Percentiles rank a stretch among this genome's conserved stretches.
Evolutionary conservation across 208 protist genomes (phyloP).

Genomic region (Leishmania tropica): DNA sequence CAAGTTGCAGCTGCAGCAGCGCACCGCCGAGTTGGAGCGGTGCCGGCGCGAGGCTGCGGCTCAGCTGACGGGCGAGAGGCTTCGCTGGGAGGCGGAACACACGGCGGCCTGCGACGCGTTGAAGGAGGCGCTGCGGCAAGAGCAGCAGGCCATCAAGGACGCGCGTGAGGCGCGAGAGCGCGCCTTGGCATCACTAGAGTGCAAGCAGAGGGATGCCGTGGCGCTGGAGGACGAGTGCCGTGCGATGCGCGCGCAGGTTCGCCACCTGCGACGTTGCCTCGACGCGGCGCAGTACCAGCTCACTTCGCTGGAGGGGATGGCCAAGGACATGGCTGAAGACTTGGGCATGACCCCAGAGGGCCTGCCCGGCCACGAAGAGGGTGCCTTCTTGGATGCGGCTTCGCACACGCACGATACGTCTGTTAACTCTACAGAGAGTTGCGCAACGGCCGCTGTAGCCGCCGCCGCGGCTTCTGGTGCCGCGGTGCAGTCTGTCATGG

Average conservation of each 20-base stretch:
- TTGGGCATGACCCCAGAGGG: constrained; percentile 30
- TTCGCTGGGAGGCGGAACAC: constrained; percentile 32
- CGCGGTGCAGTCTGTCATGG: constrained; percentile 38
- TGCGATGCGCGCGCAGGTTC: constrained; percentile 29
- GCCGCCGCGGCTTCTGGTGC: constrained; percentile 11
- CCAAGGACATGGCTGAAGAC: constrained; percentile 36
- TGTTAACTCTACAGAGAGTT: background rate
- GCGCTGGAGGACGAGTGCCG: constrained; percentile 28
- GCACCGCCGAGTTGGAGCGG: constrained; percentile 42
- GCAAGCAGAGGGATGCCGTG: constrained; percentile 38
- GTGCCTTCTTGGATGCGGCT: background rate
- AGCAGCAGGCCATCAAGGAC: constrained; percentile 44
- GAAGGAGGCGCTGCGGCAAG: constrained; percentile 34
- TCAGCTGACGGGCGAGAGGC: constrained; percentile 40
- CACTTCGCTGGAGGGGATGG: constrained; percentile 34
- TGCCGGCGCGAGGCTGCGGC: constrained; percentile 33
- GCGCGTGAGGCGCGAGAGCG: constrained; percentile 51
- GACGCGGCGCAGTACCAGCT: constrained; percentile 42
- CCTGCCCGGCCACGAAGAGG: background rate
- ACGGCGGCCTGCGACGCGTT: constrained; percentile 28
- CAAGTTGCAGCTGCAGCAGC: constrained; percentile 48
- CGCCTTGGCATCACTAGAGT: constrained; percentile 41
- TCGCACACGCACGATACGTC: background rate
- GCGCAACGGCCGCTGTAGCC: background rate
- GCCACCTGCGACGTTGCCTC: constrained; percentile 22